Evolutionary conservation across 495 filamentous ascomycete genomes (phyloP).

Genomic region (Lophiostoma macrostomum): DNA sequence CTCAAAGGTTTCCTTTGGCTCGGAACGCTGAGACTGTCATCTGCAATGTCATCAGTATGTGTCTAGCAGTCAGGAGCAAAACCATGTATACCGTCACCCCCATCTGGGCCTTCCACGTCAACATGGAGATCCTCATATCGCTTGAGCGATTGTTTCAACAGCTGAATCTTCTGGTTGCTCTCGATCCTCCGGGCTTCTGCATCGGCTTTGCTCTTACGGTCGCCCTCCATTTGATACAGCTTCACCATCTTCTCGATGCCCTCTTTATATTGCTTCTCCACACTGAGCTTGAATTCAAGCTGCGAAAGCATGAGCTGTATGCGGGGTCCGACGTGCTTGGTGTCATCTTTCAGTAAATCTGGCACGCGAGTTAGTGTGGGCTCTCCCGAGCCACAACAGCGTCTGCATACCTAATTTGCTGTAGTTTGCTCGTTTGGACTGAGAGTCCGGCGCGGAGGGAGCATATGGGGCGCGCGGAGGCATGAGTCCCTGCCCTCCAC

Average conservation of each 20-base stretch:
- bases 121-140: conserved; percentile 97
- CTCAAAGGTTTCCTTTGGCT: conserved; percentile 92
- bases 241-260: conserved; percentile 99
- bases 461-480: conserved; percentile 78
- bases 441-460: conserved; percentile 62
- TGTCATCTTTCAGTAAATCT: conserved; percentile 99
- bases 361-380: conserved; percentile 8
- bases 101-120: conserved; percentile 81
- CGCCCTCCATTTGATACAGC: conserved; percentile 96
- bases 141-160: conserved; percentile 92
- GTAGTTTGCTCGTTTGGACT: conserved; percentile 83
- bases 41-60: conserved; percentile 46
- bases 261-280: conserved; percentile 98
- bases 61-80: not conserved
- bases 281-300: conserved; percentile 96
- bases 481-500: conserved; percentile 65
- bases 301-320: conserved; percentile 99
- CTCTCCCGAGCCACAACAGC: not conserved
- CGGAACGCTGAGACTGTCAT: conserved; percentile 94
- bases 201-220: conserved; percentile 89
- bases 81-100: conserved; percentile 67
- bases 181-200: conserved; percentile 85
- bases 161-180: conserved; percentile 95
- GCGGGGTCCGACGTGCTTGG: conserved; percentile 87
- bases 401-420: conserved; percentile 85